Base-by-base conservation (phyloP, 768 basidiomycete species). In the Lentinula aciculospora region DNA sequence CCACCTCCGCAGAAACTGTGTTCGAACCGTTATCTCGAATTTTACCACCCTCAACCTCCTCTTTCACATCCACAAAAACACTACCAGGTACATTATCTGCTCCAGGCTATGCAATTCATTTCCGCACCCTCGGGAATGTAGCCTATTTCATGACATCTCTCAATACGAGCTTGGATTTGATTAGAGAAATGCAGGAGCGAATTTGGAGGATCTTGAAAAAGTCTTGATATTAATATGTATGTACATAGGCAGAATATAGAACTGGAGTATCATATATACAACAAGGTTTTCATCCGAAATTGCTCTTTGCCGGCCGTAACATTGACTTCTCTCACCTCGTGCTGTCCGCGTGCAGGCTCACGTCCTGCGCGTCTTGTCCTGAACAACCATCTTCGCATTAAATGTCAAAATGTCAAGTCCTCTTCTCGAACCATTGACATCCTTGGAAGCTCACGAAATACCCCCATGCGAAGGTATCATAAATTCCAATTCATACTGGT, bases 71-170 rank as follows among this genome's bases (percentile, higher is more conserved):
- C 53, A 75, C 8, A 79, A 81, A 2, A 79, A 7, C 19, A 19
- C 19, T n/a, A 19, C 42, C 42, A 44, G 42, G 42, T 19, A 44
- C 9, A 9, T 21, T 32, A 1, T 28, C 83, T 34, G 76, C 75
- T 17, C 74, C 82, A 12, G 42, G 8, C 4, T 86, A 86, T 70
- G 78, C 81, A 36, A 80, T 98, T 21, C 89, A 98, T 68, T 94
- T 81, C 62, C 80, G 96, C 58, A 94, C 96, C 0, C 72, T 98
- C 36, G 96, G 96, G 0, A 85, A 94, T 66, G 85, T 94, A 8
- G 88, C 88, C n/a, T 96, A 96, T 69, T 90, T 94, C 67, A 95
- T 96, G 81, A 86, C 84, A 5, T 93, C 90, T 69, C 76, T 95
- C 39, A 94, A 93, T 66, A 94, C 89, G 1, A 69, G 72, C 1